A percentile compares a stretch with the other conserved stretches of the same genome.
These are phyloP conservation scores for Rachicladosporium sp. DNA, from an alignment of 2,329 filamentous ascomycete species.

Conservation along the genomic window DNA sequence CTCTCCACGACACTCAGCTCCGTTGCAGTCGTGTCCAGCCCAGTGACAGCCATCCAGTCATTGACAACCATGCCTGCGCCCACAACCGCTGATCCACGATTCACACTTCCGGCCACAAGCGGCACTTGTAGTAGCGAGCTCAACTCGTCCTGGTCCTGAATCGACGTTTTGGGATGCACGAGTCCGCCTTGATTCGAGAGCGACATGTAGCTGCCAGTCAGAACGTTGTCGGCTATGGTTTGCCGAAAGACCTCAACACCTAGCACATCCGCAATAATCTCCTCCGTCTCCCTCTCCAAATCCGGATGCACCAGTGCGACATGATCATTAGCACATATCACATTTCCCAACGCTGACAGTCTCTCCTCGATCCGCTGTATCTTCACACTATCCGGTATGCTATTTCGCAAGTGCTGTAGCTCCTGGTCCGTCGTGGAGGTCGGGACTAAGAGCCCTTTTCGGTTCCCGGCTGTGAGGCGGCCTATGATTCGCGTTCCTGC, in stretches of 20 bases:
- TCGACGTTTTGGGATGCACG: slow-evolving; percentile 91
- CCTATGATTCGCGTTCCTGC: slow-evolving; percentile 94
- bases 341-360: slow-evolving; percentile 87
- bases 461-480: slow-evolving; percentile 89
- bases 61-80: slow-evolving; percentile 95
- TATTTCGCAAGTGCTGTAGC: slow-evolving; percentile 91
- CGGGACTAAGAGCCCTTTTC: slow-evolving; percentile 89
- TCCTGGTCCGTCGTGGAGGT: slow-evolving; percentile 96
- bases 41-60: slow-evolving; percentile 95
- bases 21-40: slow-evolving; percentile 89
- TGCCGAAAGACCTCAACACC: slow-evolving; percentile 85
- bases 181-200: slow-evolving; percentile 92
- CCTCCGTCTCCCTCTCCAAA: slow-evolving; percentile 92
- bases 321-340: slow-evolving; percentile 93
- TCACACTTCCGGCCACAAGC: slow-evolving; percentile 85
- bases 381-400: slow-evolving; percentile 78
- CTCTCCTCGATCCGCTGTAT: slow-evolving; percentile 98
- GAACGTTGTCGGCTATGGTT: slow-evolving; percentile 92
- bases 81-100: slow-evolving; percentile 87
- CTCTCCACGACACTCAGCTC: slow-evolving; percentile 93
- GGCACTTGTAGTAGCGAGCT: slow-evolving; percentile 88
- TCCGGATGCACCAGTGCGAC: slow-evolving; percentile 94
- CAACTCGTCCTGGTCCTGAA: slow-evolving; percentile 96
- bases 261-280: slow-evolving; percentile 91
- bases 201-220: slow-evolving; percentile 93